Percentiles rank a stretch among this genome's conserved stretches.
phyloP scores from a whole-genome alignment of 2,329 filamentous ascomycete species.

The Fonsecaea erecta region DNA sequence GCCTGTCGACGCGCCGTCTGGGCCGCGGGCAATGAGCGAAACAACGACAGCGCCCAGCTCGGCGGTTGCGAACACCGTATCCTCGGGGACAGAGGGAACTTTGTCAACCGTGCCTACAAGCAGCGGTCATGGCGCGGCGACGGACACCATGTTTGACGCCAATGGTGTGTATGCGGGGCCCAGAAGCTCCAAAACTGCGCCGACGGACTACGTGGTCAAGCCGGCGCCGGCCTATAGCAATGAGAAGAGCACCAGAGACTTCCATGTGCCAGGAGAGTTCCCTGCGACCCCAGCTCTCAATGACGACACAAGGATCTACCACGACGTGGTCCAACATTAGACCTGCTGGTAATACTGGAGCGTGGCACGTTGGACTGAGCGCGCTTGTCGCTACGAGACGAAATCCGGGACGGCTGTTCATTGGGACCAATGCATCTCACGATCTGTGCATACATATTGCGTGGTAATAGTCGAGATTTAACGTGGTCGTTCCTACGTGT shows the following conservation, averaged over 20 bases:
- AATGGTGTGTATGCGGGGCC: constrained; percentile 28
- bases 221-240: constrained; percentile 45
- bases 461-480: constrained; percentile 17
- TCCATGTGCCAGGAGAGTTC: constrained; percentile 73
- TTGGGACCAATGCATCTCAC: constrained; percentile 9
- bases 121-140: constrained; percentile 18
- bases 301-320: constrained; percentile 25
- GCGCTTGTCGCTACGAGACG: neutral
- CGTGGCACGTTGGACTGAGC: neutral
- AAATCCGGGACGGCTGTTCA: neutral
- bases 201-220: constrained; percentile 29
- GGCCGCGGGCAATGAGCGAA: constrained; percentile 33
- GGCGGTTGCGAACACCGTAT: constrained; percentile 26
- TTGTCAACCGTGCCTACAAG: constrained; percentile 35
- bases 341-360: neutral
- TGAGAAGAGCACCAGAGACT: constrained; percentile 63
- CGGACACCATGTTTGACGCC: constrained; percentile 24
- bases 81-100: constrained; percentile 32
- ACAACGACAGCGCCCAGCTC: constrained; percentile 32
- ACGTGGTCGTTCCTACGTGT: constrained; percentile 5
- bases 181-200: constrained; percentile 18
- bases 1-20: constrained; percentile 31
- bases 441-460: constrained; percentile 14
- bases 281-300: constrained; percentile 44
- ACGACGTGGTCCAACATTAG: constrained; percentile 24